Evolutionary conservation across 2,329 filamentous ascomycete species (phyloP), one percentile per base, ranked within the genome.

Genomic region (Didymella pinodella): DNA sequence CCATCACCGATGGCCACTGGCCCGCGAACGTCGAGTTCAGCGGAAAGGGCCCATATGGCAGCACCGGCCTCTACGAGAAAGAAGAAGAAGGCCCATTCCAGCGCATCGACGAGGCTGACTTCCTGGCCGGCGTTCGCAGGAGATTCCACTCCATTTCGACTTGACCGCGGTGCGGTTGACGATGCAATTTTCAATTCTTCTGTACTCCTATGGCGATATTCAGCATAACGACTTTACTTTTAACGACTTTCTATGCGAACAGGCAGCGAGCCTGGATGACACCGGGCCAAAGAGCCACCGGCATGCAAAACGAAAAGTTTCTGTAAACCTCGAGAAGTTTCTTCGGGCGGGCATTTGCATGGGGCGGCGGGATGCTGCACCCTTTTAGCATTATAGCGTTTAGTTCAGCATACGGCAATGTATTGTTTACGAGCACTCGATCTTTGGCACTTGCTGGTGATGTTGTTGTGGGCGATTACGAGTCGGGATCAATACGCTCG

Each of bases 1-100:
- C 81, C 10, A 67, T 73, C 1, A 78, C 77, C 1, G 66, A 72
- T 18, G 79, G 79, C 14, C 55, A 68, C 8, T 83, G 80, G 80
- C 80, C 80, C 2, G 68, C 66, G 18, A 65, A 67, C 11, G 64
- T 72, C 31, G 69, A 69, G 10, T 71, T 75, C 58, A 72, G 75
- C 70, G 72, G 80, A 41, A 82, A 83, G 64, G 81, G 81, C 0
- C 81, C 81, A 1, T 84, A 82, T 59, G 81, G 81, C 22, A 79
- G 76, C 63, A 81, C 79, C 16, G 81, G 81, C 1, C 73, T 82
- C 7, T 84, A 83, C 57, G 81, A 79, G 54, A 83, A 83, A 55
- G 76, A 79, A 44, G 78, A 80, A 50, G 80, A 81, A 57, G 74
- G 75, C 5, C 71, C 71, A 10, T 79, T 79, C 66, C 75, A 78